Conservation (phyloP, 1,139 yeast genomes). For the Ashbya aceris region DNA sequence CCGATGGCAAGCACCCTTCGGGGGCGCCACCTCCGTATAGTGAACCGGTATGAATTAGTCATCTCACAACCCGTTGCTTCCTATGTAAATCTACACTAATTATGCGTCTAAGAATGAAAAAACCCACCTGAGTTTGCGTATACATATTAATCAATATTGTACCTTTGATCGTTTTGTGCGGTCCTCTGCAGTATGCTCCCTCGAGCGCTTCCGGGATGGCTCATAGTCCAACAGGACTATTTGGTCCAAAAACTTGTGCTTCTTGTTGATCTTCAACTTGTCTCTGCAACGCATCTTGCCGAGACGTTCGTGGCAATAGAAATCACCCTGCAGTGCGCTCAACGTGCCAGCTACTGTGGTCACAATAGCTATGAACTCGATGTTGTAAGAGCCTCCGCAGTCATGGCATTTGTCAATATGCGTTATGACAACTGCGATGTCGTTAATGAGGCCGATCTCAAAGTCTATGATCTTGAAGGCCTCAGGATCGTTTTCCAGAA, state of each 20-base stretch:
- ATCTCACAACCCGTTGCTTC: not conserved
- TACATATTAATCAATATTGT: not conserved
- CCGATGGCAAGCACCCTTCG: too few species aligned
- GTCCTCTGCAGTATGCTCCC: not conserved
- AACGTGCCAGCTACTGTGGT: conserved; percentile 19
- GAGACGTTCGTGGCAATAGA: conserved; percentile 13
- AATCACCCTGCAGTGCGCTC: conserved; percentile 16
- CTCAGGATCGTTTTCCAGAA: conserved; percentile 8
- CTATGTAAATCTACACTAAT: not conserved
- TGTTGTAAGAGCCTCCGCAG: conserved; percentile 8
- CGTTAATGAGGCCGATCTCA: conserved; percentile 20
- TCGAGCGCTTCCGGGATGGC: conserved; percentile 2
- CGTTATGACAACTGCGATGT: conserved; percentile 17
- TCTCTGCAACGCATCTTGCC: conserved; percentile 17
- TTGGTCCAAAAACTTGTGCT: conserved; percentile 18
- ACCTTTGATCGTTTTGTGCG: not conserved
- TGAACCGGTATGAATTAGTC: not conserved
- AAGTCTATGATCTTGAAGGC: conserved; percentile 15
- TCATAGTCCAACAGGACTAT: conserved; percentile 12
- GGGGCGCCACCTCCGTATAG: not conserved
- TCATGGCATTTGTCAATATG: conserved; percentile 8
- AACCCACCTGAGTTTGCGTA: too few species aligned
- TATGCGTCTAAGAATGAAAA: not conserved
- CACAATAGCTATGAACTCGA: conserved; percentile 14
- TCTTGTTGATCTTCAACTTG: conserved; percentile 11